phyloP scores from a whole-genome alignment of 768 basidiomycete genomes.

The Cyclocybe cylindracea region DNA sequence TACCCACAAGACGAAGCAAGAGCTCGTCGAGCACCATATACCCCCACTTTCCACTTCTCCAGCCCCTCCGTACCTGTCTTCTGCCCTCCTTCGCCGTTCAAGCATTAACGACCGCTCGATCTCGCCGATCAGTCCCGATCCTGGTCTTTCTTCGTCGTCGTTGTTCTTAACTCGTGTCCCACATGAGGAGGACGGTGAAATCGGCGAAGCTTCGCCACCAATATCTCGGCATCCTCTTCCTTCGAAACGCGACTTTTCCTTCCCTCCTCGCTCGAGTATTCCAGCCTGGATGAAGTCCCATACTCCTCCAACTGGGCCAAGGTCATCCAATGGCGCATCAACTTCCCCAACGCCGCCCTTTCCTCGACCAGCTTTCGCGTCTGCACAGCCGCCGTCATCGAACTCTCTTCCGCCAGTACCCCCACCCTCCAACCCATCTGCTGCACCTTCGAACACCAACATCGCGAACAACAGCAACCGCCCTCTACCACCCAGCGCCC shows the following conservation, averaged over 20 bases:
- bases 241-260: conserved; percentile 17
- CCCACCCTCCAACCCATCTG: no score
- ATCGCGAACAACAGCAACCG: not conserved
- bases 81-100: not conserved
- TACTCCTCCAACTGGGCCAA: conserved; percentile 32
- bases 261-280: conserved; percentile 45
- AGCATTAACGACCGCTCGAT: no score
- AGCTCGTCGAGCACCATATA: conserved; percentile 5
- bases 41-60: not conserved
- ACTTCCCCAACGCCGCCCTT: conserved; percentile 18
- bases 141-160: not conserved
- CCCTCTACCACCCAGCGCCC: conserved; percentile 25
- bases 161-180: not conserved
- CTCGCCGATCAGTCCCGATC: conserved; percentile 2
- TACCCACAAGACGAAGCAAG: conserved; percentile 6
- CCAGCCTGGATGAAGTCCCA: conserved; percentile 34
- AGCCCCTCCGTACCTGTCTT: not conserved
- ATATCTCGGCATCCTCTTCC: not conserved
- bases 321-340: conserved; percentile 10
- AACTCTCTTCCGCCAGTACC: no score
- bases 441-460: no score
- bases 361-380: conserved; percentile 10
- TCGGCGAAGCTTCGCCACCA: conserved; percentile 24
- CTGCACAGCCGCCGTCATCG: not conserved
- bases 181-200: conserved; percentile 52